Evolutionary conservation across 2,329 filamentous ascomycete species (phyloP).

Genomic region (Hymenoscyphus repandus): DNA sequence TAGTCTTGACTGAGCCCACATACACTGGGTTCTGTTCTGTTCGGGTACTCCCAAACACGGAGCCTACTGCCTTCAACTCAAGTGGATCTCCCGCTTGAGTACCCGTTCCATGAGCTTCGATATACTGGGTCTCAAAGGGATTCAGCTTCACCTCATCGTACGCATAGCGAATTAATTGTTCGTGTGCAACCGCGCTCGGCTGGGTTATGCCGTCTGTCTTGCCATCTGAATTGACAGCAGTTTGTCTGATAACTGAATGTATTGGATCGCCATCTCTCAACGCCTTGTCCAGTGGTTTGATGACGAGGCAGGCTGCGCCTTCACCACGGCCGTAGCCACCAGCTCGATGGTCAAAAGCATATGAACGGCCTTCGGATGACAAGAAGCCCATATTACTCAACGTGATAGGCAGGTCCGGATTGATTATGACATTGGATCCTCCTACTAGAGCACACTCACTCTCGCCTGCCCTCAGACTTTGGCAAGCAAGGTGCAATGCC

Average conservation of each 20-base stretch:
- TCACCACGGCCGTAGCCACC: conserved; percentile 61
- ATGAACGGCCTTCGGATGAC: conserved; percentile 22
- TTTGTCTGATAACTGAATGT: conserved; percentile 48
- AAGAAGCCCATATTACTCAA: conserved; percentile 5
- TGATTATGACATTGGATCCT: conserved; percentile 5
- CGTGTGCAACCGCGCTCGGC: conserved; percentile 42
- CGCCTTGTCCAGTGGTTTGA: conserved; percentile 55
- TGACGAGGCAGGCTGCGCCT: conserved; percentile 49
- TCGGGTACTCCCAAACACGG: not conserved
- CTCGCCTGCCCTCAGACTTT: not conserved
- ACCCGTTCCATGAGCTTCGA: conserved; percentile 16
- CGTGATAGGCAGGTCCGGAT: conserved; percentile 5
- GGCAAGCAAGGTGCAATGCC: conserved; percentile 19
- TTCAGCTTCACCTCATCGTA: conserved; percentile 10
- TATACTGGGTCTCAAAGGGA: conserved; percentile 3
- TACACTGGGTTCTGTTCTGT: not conserved
- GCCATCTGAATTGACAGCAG: conserved; percentile 49
- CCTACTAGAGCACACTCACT: conserved; percentile 24
- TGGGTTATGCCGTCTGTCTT: conserved; percentile 44
- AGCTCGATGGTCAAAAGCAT: conserved; percentile 51
- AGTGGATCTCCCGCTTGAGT: conserved; percentile 12
- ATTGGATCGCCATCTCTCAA: conserved; percentile 54
- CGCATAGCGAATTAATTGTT: conserved; percentile 6
- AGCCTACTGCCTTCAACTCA: conserved; percentile 15
- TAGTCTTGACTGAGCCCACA: conserved; percentile 30